Percentiles rank a stretch among this genome's conserved stretches.
These are phyloP conservation scores for Leccinum solheimii DNA, from an alignment of 1,284 basidiomycete genomes.

Conservation along the genomic window DNA sequence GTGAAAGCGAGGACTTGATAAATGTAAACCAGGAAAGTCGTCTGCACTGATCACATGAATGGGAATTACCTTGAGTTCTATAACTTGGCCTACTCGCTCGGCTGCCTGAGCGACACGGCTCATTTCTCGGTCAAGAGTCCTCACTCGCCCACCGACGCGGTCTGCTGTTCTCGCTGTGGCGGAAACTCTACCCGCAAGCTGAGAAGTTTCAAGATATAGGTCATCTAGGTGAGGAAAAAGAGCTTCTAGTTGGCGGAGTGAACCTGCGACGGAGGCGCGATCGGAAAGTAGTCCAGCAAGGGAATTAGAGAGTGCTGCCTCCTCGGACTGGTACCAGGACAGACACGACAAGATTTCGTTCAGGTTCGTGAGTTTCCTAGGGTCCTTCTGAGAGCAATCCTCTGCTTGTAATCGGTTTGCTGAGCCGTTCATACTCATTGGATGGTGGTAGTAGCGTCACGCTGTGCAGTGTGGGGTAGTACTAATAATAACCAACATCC, in stretches of 20 bases:
- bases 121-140: conserved; percentile 89
- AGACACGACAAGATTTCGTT: conserved; percentile 68
- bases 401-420: conserved; percentile 17
- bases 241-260: conserved; percentile 62
- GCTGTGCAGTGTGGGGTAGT: too few relatives aligned
- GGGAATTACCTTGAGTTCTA: conserved; percentile 79
- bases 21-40: conserved; percentile 14
- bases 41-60: not conserved
- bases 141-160: conserved; percentile 86
- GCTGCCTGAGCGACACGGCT: conserved; percentile 80
- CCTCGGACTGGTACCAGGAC: conserved; percentile 76
- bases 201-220: conserved; percentile 61
- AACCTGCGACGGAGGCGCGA: conserved; percentile 63
- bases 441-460: conserved; percentile 1
- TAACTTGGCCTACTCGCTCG: conserved; percentile 83
- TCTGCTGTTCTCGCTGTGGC: conserved; percentile 82
- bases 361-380: conserved; percentile 59
- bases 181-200: conserved; percentile 59
- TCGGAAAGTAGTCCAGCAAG: conserved; percentile 73
- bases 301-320: conserved; percentile 75
- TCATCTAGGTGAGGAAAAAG: conserved; percentile 66
- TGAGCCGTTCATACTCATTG: conserved; percentile 13
- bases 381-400: conserved; percentile 34
- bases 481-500: too few relatives aligned
- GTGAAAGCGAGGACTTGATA: conserved; percentile 72